A percentile compares a stretch with the other conserved stretches of the same genome.
phyloP scores from a whole-genome alignment of 192 early-diverging fungal species.

The Linnemannia zychae region DNA sequence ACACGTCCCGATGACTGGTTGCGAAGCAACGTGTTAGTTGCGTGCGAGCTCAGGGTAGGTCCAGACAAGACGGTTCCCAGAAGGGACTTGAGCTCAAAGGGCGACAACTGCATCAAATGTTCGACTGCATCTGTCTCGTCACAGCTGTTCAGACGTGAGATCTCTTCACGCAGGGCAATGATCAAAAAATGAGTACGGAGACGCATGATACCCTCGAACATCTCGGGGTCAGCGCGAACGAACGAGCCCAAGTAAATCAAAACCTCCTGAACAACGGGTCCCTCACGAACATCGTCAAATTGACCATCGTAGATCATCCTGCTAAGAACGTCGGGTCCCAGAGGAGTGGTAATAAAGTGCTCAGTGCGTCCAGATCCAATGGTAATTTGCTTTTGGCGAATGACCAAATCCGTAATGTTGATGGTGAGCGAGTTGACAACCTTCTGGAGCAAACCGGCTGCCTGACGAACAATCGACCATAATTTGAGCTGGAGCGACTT shows the following conservation, averaged over 20 bases:
- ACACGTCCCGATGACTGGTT: slow-evolving; percentile 57
- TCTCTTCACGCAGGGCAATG: slow-evolving; percentile 90
- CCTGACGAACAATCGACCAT: slow-evolving; percentile 89
- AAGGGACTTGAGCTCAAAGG: slow-evolving; percentile 84
- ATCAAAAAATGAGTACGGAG: slow-evolving; percentile 87
- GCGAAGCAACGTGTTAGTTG: slow-evolving; percentile 57
- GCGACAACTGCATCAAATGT: slow-evolving; percentile 84
- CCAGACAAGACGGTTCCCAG: slow-evolving; percentile 80
- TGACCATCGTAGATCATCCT: slow-evolving; percentile 75
- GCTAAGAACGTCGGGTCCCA: slow-evolving; percentile 76
- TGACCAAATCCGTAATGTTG: slow-evolving; percentile 84
- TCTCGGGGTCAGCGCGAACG: slow-evolving; percentile 70
- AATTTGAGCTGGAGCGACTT: slow-evolving; percentile 79
- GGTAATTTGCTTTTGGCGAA: slow-evolving; percentile 82
- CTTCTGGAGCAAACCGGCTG: slow-evolving; percentile 82
- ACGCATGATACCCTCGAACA: slow-evolving; percentile 89
- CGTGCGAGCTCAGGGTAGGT: slow-evolving; percentile 61
- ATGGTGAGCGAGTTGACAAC: slow-evolving; percentile 81
- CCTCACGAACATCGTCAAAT: slow-evolving; percentile 85
- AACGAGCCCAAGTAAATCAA: slow-evolving; percentile 84
- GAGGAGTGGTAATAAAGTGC: slow-evolving; percentile 75
- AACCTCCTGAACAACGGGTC: slow-evolving; percentile 86
- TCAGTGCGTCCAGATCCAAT: slow-evolving; percentile 81
- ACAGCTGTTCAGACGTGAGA: slow-evolving; percentile 77
- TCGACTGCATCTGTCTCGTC: slow-evolving; percentile 86